These are phyloP conservation scores for Tetracladium maxilliforme DNA, from an alignment of 2,329 filamentous ascomycete genomes.

Conservation along the genomic window DNA sequence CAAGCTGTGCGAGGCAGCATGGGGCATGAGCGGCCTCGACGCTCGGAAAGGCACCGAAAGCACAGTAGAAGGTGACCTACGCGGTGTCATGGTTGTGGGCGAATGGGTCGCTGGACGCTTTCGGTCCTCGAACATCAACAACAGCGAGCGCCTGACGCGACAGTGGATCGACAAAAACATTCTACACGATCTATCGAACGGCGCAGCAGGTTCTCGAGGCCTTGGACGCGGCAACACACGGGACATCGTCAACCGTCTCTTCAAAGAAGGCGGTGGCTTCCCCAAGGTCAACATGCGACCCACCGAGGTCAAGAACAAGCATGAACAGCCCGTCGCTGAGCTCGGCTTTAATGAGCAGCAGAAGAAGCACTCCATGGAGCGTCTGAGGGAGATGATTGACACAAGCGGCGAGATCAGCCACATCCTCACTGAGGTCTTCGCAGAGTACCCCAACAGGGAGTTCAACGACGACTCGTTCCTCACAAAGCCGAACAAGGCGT, in stretches of 20 bases:
- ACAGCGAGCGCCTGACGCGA: slow-evolving; percentile 41
- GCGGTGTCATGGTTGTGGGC: slow-evolving; percentile 72
- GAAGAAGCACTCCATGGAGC: slow-evolving; percentile 59
- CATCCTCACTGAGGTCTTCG: slow-evolving; percentile 72
- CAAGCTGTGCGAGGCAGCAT: slow-evolving; percentile 68
- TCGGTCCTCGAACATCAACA: slow-evolving; percentile 27
- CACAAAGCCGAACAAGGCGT: slow-evolving; percentile 64
- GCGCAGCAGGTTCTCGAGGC: slow-evolving; percentile 56
- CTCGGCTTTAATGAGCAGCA: slow-evolving; percentile 59
- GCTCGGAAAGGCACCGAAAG: slow-evolving; percentile 52
- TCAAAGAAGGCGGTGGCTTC: slow-evolving; percentile 67
- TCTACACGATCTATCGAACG: slow-evolving; percentile 50
- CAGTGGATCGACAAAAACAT: slow-evolving; percentile 67
- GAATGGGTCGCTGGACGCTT: slow-evolving; percentile 74
- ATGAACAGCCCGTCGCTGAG: slow-evolving; percentile 39
- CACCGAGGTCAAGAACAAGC: slow-evolving; percentile 24
- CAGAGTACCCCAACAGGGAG: slow-evolving; percentile 70
- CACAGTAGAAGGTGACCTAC: slow-evolving; percentile 57
- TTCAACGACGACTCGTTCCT: slow-evolving; percentile 90
- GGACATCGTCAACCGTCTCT: slow-evolving; percentile 66
- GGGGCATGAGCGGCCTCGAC: slow-evolving; percentile 65
- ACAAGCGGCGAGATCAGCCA: slow-evolving; percentile 67
- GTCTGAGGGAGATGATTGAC: slow-evolving; percentile 62
- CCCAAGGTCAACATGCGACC: slow-evolving; percentile 16
- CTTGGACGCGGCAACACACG: slow-evolving; percentile 56